A percentile compares a stretch with the other conserved stretches of the same genome.
These are phyloP conservation scores for Stephanocyclus meneghinianus DNA, from an alignment of 352 stramenopile species.

Conservation along the genomic window DNA sequence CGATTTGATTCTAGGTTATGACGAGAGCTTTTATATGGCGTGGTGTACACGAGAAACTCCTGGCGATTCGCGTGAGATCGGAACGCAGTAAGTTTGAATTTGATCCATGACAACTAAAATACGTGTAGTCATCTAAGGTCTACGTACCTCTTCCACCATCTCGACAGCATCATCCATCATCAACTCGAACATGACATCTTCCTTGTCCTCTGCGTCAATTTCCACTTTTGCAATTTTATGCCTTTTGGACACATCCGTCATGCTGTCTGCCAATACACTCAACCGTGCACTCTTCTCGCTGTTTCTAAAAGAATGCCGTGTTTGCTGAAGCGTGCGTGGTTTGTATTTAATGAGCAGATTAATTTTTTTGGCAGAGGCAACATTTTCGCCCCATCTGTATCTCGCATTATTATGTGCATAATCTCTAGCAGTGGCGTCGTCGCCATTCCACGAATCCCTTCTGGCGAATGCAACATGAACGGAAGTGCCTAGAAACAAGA, in stretches of 20 bases:
- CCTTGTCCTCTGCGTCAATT: slow-evolving; percentile 2
- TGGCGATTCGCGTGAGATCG: neutral
- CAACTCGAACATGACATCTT: slow-evolving; percentile 14
- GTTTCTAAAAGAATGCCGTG: neutral
- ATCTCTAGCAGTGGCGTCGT: neutral
- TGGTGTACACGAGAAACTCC: neutral
- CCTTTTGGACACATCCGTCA: slow-evolving; percentile 7
- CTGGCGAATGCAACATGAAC: neutral
- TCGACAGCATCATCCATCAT: slow-evolving; percentile 19
- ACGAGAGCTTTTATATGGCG: neutral
- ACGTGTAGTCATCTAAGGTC: neutral
- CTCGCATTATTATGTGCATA: neutral
- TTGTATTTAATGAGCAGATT: slow-evolving; percentile 22
- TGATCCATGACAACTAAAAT: neutral
- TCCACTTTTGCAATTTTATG: neutral
- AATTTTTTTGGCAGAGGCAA: neutral
- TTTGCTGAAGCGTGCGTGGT: neutral
- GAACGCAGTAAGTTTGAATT: neutral
- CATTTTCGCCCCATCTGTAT: neutral
- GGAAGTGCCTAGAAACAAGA: neutral
- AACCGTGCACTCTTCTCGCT: neutral
- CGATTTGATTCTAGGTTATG: neutral
- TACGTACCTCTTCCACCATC: slow-evolving; percentile 30
- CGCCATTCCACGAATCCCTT: neutral
- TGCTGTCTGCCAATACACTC: neutral